These are phyloP conservation scores for Thyridium curvatum DNA, from an alignment of 2,329 filamentous ascomycete species.

Conservation along the genomic window DNA sequence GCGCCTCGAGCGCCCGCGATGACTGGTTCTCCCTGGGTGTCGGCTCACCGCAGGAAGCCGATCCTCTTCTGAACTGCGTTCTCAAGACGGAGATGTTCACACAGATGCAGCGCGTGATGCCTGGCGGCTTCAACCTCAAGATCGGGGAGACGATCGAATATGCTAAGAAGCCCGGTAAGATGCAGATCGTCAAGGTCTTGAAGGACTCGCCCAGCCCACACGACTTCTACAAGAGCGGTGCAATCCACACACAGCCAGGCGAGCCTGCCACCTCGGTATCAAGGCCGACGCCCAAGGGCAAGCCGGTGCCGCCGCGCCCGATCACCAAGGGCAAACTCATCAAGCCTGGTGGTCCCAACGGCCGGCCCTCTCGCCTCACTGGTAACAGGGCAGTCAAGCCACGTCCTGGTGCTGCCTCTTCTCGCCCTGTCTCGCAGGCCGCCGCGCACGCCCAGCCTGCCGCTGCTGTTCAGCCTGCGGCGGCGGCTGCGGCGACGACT, in stretches of 20 bases:
- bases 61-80: constrained; percentile 88
- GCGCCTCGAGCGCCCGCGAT: constrained; percentile 74
- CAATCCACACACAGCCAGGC: constrained; percentile 79
- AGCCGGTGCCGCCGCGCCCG: constrained; percentile 78
- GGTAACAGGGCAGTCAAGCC: constrained; percentile 38
- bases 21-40: constrained; percentile 96
- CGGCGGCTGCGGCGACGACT: constrained; percentile 4
- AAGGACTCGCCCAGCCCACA: constrained; percentile 74
- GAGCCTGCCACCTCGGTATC: constrained; percentile 80
- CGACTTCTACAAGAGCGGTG: constrained; percentile 91
- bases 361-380: constrained; percentile 68
- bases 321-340: constrained; percentile 93
- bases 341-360: constrained; percentile 79
- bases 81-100: constrained; percentile 98
- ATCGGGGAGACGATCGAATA: constrained; percentile 86
- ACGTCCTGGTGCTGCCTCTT: constrained; percentile 28
- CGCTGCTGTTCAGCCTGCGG: constrained; percentile 7
- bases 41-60: constrained; percentile 84
- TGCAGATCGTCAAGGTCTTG: constrained; percentile 79
- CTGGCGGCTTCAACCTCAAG: constrained; percentile 74
- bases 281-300: constrained; percentile 78
- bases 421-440: constrained; percentile 16
- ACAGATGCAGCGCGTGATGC: constrained; percentile 74
- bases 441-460: constrained; percentile 7
- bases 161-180: constrained; percentile 95